phyloP scores from a whole-genome alignment of 2,329 filamentous ascomycete genomes.

The Aspergillus amoenus region DNA sequence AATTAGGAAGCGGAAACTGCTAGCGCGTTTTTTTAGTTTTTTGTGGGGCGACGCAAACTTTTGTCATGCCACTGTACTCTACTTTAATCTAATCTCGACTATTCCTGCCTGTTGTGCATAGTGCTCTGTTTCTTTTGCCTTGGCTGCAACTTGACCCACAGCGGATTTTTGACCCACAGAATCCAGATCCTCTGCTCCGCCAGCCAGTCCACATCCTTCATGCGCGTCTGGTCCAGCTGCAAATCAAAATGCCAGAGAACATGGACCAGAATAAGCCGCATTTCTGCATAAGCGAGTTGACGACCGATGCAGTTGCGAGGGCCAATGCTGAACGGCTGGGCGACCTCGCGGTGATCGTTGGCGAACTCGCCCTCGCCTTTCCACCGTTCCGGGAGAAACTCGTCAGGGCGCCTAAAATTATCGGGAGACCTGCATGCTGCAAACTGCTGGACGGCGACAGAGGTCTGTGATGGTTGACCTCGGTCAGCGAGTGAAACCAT shows the following conservation, averaged over 20 bases:
- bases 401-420: slow-evolving; percentile 11
- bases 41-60: too few species aligned
- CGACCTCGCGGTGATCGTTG: slow-evolving; percentile 23
- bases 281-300: slow-evolving; percentile 25
- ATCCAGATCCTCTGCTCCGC: not conserved
- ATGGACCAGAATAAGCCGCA: slow-evolving; percentile 26
- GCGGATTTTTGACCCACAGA: not conserved
- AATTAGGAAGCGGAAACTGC: too few species aligned
- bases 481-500: not conserved
- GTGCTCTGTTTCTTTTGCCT: not conserved
- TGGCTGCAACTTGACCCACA: not conserved
- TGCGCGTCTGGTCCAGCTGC: not conserved
- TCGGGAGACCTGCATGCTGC: slow-evolving; percentile 4
- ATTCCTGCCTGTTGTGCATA: too few species aligned
- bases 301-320: slow-evolving; percentile 13
- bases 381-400: slow-evolving; percentile 30
- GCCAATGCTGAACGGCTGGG: slow-evolving; percentile 12
- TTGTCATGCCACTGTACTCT: too few species aligned
- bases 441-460: slow-evolving; percentile 8
- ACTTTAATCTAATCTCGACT: too few species aligned
- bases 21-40: too few species aligned
- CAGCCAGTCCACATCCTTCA: not conserved
- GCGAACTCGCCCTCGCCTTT: slow-evolving; percentile 11
- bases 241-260: slow-evolving; percentile 18
- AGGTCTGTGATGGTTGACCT: not conserved